Base-by-base conservation (phyloP, 805 yeast species). In the Wickerhamomyces chambardii region DNA sequence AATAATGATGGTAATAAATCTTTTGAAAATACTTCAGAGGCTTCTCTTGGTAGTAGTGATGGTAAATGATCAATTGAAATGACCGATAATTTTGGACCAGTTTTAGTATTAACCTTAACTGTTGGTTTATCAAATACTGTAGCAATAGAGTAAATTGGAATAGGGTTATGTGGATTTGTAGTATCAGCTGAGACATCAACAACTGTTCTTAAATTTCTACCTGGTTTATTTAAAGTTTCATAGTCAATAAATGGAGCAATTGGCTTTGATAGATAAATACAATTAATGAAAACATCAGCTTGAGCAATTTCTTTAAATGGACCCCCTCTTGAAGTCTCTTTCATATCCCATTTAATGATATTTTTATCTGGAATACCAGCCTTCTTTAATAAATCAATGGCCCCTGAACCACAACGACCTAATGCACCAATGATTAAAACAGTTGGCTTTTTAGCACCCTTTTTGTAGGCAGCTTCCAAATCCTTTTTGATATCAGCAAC, bases 141-240 rank as follows among this genome's bases (percentile, higher is more conserved):
- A 38, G 95, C 95, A 46, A 85, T 69, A 17, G 76, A 67, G 62
- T 92, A 94, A 36, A 92, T 90, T 42, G 99, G 98, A 40, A 92
- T 75, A 38, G 99, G 99, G 66, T 92, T 92, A 69, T 87, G 90
- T 41, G 97, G 97, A 62, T 92, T 92, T 36, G 98, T 92, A 32
- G 97, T 92, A 64, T 92, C 99, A 37, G 98, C 98, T 35, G 95
- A 84, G 38, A 92, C 99, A 60, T 92, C 99, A 35, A 92, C 97
- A 41, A 92, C 86, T 15, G 94, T 85, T 61, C 90, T 76, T 55
- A 92, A 73, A 45, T 71, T 80, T 75, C 98, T 85, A 44, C 66
- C 61, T 30, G 66, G 62, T 39, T 55, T 59, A 63, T 84, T 83
- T 57, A 92, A 71, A 39, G 73, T 59, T 24, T 82, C 83, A 48